Conservation (phyloP, 2,329 filamentous ascomycete species). For the Ceratocystis papillata region DNA sequence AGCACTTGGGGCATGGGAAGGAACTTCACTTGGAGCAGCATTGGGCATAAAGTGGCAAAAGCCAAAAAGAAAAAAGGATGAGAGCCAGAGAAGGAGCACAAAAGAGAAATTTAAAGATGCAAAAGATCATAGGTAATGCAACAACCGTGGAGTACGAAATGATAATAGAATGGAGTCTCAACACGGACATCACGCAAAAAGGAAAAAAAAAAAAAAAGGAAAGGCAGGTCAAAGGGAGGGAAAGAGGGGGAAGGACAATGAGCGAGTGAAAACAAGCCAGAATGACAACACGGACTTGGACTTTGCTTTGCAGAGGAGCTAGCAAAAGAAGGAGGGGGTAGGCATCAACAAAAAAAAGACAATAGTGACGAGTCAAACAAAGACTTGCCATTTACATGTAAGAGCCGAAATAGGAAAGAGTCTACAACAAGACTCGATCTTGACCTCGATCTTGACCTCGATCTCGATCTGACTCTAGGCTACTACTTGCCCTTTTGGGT, state of each 20-base stretch:
- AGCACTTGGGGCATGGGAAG: not conserved
- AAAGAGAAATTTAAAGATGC: conserved; percentile 2
- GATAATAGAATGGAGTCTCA: not conserved
- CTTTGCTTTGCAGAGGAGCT: too few relatives aligned
- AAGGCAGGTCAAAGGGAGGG: not conserved
- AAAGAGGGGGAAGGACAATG: not conserved
- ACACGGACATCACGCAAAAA: not conserved
- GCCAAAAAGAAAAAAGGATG: not conserved
- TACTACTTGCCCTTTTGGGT: too few relatives aligned
- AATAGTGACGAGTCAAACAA: not conserved
- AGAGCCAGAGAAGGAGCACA: not conserved
- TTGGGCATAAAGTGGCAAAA: conserved; percentile 5
- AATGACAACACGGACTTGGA: not conserved
- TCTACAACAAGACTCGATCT: not conserved
- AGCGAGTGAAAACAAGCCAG: not conserved
- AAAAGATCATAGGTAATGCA: not conserved
- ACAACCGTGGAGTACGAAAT: not conserved
- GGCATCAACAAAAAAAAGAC: not conserved
- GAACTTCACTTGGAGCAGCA: not conserved
- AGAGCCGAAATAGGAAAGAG: not conserved
- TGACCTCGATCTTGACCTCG: not conserved
- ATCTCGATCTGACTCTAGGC: not conserved
- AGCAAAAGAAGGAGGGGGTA: not conserved
- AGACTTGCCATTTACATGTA: too few relatives aligned
- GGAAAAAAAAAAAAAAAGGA: not conserved